Base-by-base conservation (phyloP, 108 stramenopile genomes). In the Cyclotella sp. region DNA sequence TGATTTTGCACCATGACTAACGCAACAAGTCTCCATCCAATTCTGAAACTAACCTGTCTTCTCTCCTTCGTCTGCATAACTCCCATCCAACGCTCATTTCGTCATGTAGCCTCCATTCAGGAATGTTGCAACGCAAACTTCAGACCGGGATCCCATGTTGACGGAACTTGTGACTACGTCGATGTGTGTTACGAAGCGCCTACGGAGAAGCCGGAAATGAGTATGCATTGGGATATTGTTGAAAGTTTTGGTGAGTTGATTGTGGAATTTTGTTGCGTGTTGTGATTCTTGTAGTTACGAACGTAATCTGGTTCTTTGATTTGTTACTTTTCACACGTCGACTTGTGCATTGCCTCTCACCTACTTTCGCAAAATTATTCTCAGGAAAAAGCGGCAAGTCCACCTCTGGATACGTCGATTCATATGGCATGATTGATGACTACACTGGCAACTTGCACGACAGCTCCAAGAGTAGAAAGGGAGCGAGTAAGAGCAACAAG, bases 121-220 rank as follows among this genome's bases (percentile, higher is more conserved):
- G 30, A 61, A 61, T 61, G 60, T 12, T 61, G 60, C 34, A 61
- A 61, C 15, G 30, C 13, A 3, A 61, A 61, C 60, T 61, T 61
- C 12, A 30, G 60, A 0, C 30, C 60, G 13, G 60, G 60, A 61
- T 61, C 60, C 3, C 34, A 39, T 30, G 34, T 39, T 15, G 60
- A 61, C n/a, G 60, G 30, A 1, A 39, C 60, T 30, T 61, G 60
- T 13, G 60, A 61, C 7, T 61, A 61, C 12, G 34, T 30, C 15
- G 30, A 61, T 61, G 34, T 61, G 18, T 61, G 60, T 30, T 34
- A 34, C 34, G 34, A 34, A 2, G 34, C 34, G 6, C 34, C 34
- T 2, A 2, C 34, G 6, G 34, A 34, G 34, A 14, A 61, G 6
- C 60, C 60, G 12, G 12, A 3, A 29, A 61, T 61, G 60, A 61